Conservation (phyloP, 2,329 filamentous ascomycete species). For the Neocucurbitaria cava region DNA sequence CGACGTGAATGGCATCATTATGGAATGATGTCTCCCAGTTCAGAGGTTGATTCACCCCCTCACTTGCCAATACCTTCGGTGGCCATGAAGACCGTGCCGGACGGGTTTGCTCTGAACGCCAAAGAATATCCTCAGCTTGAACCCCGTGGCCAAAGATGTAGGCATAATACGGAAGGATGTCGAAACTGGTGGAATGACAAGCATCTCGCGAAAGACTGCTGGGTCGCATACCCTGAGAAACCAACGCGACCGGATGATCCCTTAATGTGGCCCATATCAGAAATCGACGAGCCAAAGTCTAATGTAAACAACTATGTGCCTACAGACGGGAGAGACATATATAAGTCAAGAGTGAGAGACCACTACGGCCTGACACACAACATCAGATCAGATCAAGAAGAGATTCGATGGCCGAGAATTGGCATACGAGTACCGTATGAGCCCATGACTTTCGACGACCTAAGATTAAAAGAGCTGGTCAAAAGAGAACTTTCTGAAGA, state of each 20-base stretch:
- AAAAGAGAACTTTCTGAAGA: neutral
- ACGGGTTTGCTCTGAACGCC: neutral
- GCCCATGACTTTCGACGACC: constrained; percentile 3
- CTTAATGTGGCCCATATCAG: neutral
- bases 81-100: neutral
- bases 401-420: constrained; percentile 5
- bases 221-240: neutral
- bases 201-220: neutral
- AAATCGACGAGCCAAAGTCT: neutral
- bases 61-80: neutral
- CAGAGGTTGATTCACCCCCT: constrained; percentile 11
- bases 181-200: constrained; percentile 9
- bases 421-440: constrained; percentile 12
- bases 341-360: constrained; percentile 3
- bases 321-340: neutral
- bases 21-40: neutral
- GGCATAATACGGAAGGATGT: neutral
- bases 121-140: neutral
- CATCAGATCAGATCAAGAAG: neutral
- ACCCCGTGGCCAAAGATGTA: neutral
- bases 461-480: neutral
- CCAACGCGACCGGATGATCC: neutral
- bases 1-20: constrained; percentile 13
- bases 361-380: constrained; percentile 8
- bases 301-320: neutral